Conservation (phyloP, 495 filamentous ascomycete species). For the Tuber indicum region DNA sequence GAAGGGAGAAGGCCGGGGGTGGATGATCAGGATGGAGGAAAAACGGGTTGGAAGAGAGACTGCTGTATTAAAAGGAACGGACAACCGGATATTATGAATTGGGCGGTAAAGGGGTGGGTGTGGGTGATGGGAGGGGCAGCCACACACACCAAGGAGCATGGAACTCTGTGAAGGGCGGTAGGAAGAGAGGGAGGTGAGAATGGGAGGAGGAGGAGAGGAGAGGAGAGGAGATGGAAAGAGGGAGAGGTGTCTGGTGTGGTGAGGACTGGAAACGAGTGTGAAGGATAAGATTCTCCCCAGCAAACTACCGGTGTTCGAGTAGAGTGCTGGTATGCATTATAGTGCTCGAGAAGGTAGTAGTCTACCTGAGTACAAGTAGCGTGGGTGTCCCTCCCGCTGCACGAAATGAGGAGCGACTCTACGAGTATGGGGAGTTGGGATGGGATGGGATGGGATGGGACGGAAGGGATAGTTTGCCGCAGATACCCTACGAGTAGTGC, state of each 20-base stretch:
- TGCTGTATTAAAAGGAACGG: conserved; percentile 34
- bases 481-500: background rate
- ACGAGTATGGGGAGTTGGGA: background rate
- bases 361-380: background rate
- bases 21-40: background rate
- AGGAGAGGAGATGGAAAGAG: background rate
- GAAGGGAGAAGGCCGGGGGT: background rate
- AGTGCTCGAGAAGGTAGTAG: background rate
- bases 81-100: conserved; percentile 22
- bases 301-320: background rate
- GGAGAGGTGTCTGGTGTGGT: background rate
- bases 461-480: background rate
- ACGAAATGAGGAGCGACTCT: background rate
- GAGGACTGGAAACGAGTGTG: background rate
- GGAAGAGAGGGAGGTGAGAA: conserved; percentile 24
- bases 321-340: too few species aligned
- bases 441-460: background rate
- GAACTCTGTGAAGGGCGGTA: conserved; percentile 4
- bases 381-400: background rate
- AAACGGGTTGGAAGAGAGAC: background rate
- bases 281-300: background rate
- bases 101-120: conserved; percentile 17
- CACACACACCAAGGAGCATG: background rate
- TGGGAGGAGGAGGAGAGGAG: background rate
- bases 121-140: conserved; percentile 17